Evolutionary conservation across 495 filamentous ascomycete genomes (phyloP).

Genomic region (Penicillium argentinense): DNA sequence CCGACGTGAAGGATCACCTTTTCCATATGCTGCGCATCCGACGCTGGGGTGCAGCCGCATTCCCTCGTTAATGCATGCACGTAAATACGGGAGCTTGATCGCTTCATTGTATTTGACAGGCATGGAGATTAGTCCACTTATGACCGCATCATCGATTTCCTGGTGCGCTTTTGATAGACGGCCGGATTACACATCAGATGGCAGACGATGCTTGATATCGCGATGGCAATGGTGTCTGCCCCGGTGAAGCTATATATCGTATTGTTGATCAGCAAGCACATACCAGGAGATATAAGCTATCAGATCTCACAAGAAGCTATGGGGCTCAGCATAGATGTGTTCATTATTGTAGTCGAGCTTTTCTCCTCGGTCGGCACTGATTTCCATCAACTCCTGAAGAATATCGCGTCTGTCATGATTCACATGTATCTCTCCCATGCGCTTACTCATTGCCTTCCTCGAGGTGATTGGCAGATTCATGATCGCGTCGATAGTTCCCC

Average conservation of each 20-base stretch:
- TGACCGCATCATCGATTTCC: neutral
- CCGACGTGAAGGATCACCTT: constrained; percentile 22
- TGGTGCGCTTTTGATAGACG: neutral
- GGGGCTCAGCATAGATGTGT: neutral
- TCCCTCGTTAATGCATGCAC: constrained; percentile 38
- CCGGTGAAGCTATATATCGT: constrained; percentile 38
- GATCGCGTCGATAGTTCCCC: neutral
- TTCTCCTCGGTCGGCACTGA: neutral
- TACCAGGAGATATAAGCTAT: too few species aligned
- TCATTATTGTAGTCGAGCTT: neutral
- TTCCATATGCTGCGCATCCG: constrained; percentile 18
- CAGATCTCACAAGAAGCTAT: constrained; percentile 14
- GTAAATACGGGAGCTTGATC: constrained; percentile 38
- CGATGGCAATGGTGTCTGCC: constrained; percentile 51
- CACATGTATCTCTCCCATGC: neutral
- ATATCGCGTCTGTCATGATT: neutral
- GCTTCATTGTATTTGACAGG: constrained; percentile 24
- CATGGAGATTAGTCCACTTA: constrained; percentile 13
- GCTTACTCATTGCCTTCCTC: neutral
- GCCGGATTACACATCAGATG: constrained; percentile 12
- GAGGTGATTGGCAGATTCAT: neutral
- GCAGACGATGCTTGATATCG: constrained; percentile 47
- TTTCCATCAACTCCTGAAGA: neutral
- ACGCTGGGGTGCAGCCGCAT: neutral
- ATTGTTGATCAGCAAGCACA: neutral